phyloP scores from a whole-genome alignment of 257 asterid genomes.

The Schizonepeta tenuifolia region DNA sequence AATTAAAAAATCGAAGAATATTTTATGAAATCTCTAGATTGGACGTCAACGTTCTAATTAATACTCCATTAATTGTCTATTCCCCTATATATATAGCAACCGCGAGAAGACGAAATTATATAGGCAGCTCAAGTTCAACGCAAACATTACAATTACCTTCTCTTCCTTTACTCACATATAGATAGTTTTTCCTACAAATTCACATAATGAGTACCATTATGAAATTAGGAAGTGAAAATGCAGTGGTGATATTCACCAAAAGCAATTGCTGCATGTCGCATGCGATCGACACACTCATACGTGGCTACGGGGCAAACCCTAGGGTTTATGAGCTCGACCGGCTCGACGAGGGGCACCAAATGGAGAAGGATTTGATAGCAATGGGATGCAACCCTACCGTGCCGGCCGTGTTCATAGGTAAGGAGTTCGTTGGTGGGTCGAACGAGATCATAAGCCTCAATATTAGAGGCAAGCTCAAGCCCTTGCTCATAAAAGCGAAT shows the following conservation, averaged over 20 bases:
- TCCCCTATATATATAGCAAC: constrained; percentile 33
- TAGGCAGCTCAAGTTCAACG: constrained; percentile 7
- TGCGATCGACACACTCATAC: constrained; percentile 45
- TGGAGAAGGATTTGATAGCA: constrained; percentile 49
- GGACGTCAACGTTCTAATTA: neutral
- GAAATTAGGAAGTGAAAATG: constrained; percentile 44
- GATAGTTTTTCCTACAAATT: neutral
- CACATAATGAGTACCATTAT: constrained; percentile 41
- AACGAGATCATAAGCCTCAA: constrained; percentile 65
- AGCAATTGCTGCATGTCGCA: constrained; percentile 59
- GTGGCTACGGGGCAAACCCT: constrained; percentile 60
- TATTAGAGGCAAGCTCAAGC: constrained; percentile 48
- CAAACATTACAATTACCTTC: neutral
- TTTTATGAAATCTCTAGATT: constrained; percentile 32
- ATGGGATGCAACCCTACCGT: constrained; percentile 59
- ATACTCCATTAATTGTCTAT: neutral
- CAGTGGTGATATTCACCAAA: constrained; percentile 70
- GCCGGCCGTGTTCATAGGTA: constrained; percentile 65
- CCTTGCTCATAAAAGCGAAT: constrained; percentile 54
- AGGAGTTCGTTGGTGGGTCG: constrained; percentile 61
- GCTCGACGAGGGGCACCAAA: constrained; percentile 40
- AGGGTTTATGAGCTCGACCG: constrained; percentile 50
- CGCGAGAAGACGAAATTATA: neutral
- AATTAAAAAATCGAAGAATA: constrained; percentile 19
- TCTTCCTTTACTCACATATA: no score